Evolutionary conservation across 257 asterid species (phyloP).

Genomic region (Plantago ovata): DNA sequence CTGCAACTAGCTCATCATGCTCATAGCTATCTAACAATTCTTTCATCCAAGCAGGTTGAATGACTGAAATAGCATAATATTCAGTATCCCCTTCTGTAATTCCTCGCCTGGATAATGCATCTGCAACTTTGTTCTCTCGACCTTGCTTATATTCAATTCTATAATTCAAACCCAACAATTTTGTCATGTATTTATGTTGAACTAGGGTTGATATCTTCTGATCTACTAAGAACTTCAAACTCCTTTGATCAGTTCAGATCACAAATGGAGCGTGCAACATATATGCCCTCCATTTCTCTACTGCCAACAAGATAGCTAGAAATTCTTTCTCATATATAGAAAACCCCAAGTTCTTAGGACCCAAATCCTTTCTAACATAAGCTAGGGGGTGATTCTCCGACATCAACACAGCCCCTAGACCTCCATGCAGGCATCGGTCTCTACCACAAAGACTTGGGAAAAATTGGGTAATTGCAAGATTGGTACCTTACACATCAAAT

Average conservation of each 20-base stretch:
- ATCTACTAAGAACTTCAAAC: neutral
- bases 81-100: too few species aligned
- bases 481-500: neutral
- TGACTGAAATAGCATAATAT: neutral
- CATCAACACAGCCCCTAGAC: neutral
- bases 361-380: neutral
- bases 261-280: neutral
- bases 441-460: neutral
- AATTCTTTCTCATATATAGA: neutral
- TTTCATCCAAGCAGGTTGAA: neutral
- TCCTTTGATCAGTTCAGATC: neutral
- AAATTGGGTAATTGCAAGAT: neutral
- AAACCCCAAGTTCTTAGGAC: neutral
- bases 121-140: neutral
- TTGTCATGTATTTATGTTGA: neutral
- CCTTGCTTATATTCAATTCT: neutral
- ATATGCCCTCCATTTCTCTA: neutral
- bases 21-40: neutral
- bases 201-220: neutral
- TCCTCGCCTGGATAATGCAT: neutral
- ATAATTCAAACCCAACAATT: neutral
- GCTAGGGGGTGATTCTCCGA: neutral
- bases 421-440: neutral
- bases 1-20: neutral
- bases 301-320: neutral